phyloP scores from a whole-genome alignment of 495 filamentous ascomycete genomes.

The Penicillium robsamsonii region DNA sequence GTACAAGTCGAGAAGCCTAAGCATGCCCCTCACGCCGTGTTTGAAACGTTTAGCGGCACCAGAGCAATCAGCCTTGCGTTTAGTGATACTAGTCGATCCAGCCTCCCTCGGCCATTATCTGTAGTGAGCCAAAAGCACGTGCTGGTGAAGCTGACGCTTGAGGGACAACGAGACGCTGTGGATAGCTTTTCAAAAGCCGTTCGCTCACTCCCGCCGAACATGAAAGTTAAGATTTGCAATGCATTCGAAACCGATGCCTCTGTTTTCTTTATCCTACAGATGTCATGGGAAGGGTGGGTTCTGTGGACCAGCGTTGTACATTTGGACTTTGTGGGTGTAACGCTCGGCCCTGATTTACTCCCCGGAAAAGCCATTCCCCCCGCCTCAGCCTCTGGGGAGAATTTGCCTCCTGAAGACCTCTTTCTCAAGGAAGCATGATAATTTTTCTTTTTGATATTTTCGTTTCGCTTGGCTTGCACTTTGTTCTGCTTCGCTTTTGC shows the following conservation, averaged over 20 bases:
- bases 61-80: neutral
- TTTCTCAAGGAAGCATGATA: too few species aligned
- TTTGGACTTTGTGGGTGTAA: neutral
- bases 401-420: too few species aligned
- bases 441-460: too few species aligned
- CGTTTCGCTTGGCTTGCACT: too few species aligned
- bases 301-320: neutral
- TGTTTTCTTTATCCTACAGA: neutral
- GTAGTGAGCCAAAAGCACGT: neutral
- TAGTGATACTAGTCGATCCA: neutral
- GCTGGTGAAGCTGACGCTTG: neutral
- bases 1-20: neutral
- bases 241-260: neutral
- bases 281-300: neutral
- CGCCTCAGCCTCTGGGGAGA: too few species aligned
- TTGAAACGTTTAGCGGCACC: neutral
- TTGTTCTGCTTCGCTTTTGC: too few species aligned
- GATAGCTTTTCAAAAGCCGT: neutral
- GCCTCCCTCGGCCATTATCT: neutral
- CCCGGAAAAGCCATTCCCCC: too few species aligned
- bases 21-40: neutral
- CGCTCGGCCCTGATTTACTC: neutral
- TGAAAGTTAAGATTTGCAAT: neutral
- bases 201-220: neutral
- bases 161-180: neutral